A percentile compares a stretch with the other conserved stretches of the same genome.
These are phyloP conservation scores for Talaromyces sp. DNA, from an alignment of 2,329 filamentous ascomycete species.

Conservation along the genomic window DNA sequence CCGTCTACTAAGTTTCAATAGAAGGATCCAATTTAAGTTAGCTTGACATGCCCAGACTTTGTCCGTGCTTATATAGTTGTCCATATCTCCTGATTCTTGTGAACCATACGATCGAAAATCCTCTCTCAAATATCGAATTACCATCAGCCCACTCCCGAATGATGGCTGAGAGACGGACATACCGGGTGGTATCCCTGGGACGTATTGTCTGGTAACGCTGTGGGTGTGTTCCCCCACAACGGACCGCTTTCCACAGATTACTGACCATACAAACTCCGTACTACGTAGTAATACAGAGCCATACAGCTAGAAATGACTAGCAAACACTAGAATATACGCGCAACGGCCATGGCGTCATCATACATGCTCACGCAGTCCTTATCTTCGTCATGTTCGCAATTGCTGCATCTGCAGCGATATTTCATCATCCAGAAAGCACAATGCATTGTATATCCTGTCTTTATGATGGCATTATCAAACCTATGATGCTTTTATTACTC, in stretches of 20 bases:
- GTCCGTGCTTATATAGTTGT: not conserved
- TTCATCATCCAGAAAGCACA: not conserved
- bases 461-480: too few relatives aligned
- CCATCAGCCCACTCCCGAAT: not conserved
- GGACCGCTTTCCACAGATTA: not conserved
- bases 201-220: not conserved
- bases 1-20: not conserved
- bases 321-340: not conserved
- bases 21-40: not conserved
- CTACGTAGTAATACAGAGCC: not conserved
- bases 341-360: constrained; percentile 12
- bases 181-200: not conserved
- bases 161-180: not conserved
- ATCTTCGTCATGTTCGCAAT: not conserved
- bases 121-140: not conserved
- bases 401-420: not conserved
- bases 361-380: not conserved
- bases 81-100: not conserved
- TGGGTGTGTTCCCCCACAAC: not conserved
- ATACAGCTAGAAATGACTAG: not conserved
- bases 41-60: not conserved
- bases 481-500: too few relatives aligned
- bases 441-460: too few relatives aligned
- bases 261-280: too few relatives aligned
- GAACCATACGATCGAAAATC: not conserved